Percentiles rank a stretch among this genome's conserved stretches.
Evolutionary conservation across 2,329 filamentous ascomycete genomes (phyloP).

Genomic region (Microdochium bolleyi): DNA sequence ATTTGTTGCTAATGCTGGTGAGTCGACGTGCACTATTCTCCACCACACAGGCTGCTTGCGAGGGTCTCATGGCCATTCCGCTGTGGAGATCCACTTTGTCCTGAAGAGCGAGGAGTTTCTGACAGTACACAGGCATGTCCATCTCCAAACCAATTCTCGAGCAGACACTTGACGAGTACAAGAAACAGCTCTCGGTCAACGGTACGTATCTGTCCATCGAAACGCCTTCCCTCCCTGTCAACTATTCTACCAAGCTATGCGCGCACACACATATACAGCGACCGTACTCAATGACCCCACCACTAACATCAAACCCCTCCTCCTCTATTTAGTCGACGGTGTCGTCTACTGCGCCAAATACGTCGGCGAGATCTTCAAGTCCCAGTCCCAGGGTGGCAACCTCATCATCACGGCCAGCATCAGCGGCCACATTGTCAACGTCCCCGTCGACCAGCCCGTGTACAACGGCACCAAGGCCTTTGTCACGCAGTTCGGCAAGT

Average conservation of each 20-base stretch:
- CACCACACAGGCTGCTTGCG: not conserved
- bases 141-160: slow-evolving; percentile 48
- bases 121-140: slow-evolving; percentile 27
- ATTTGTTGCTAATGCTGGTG: slow-evolving; percentile 34
- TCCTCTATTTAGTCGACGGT: slow-evolving; percentile 28
- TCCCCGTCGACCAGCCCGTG: slow-evolving; percentile 43
- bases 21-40: too few relatives aligned
- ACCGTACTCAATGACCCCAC: too few relatives aligned
- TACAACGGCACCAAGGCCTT: slow-evolving; percentile 51
- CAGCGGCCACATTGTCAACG: slow-evolving; percentile 41
- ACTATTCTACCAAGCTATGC: too few relatives aligned
- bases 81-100: not conserved
- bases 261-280: too few relatives aligned
- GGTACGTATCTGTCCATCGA: slow-evolving; percentile 20
- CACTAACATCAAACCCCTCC: slow-evolving; percentile 7
- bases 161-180: slow-evolving; percentile 41
- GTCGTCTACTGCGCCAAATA: slow-evolving; percentile 35
- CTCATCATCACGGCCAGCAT: slow-evolving; percentile 41
- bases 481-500: slow-evolving; percentile 47
- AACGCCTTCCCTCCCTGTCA: not conserved
- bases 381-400: slow-evolving; percentile 35
- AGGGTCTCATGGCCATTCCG: not conserved
- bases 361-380: slow-evolving; percentile 31
- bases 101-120: not conserved
- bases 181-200: slow-evolving; percentile 44